A percentile compares a stretch with the other conserved stretches of the same genome.
Evolutionary conservation across 2,329 filamentous ascomycete genomes (phyloP).

Genomic region (Sporothrix pseudoabietina): DNA sequence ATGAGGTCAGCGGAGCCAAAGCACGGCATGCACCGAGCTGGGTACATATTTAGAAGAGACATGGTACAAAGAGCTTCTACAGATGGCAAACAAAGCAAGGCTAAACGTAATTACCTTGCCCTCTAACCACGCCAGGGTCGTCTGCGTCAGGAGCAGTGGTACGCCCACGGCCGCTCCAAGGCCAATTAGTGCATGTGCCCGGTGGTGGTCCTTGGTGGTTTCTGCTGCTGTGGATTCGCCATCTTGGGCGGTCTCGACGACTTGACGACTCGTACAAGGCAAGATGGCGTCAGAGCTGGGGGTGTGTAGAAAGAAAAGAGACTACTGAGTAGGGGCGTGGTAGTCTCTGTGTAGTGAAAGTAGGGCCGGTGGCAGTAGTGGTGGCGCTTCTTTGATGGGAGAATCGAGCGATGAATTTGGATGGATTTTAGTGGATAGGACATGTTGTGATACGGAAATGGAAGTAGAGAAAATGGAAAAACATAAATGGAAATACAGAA

Average conservation of each 20-base stretch:
- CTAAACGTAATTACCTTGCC: background rate
- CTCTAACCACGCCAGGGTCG: slow-evolving; percentile 17
- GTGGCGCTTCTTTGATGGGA: background rate
- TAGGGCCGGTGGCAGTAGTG: background rate
- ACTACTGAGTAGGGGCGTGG: background rate
- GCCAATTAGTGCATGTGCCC: background rate
- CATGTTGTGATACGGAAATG: background rate
- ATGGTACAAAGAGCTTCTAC: background rate
- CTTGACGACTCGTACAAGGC: background rate
- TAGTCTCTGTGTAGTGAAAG: background rate
- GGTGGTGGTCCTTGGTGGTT: background rate
- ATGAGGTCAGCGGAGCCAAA: slow-evolving; percentile 10
- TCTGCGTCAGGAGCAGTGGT: slow-evolving; percentile 18
- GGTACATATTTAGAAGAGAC: background rate
- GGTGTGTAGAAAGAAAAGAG: background rate
- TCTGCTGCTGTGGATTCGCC: background rate
- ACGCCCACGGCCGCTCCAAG: slow-evolving; percentile 14
- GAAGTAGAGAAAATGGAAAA: background rate
- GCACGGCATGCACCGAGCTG: slow-evolving; percentile 4
- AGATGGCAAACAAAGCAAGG: background rate
- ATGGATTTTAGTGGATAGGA: background rate
- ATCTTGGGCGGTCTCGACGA: background rate
- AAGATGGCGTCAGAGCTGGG: slow-evolving; percentile 22
- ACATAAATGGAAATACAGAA: background rate
- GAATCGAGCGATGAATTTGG: background rate